Base-by-base conservation (phyloP, 352 stramenopile genomes). In the Globisporangium takayamanum region DNA sequence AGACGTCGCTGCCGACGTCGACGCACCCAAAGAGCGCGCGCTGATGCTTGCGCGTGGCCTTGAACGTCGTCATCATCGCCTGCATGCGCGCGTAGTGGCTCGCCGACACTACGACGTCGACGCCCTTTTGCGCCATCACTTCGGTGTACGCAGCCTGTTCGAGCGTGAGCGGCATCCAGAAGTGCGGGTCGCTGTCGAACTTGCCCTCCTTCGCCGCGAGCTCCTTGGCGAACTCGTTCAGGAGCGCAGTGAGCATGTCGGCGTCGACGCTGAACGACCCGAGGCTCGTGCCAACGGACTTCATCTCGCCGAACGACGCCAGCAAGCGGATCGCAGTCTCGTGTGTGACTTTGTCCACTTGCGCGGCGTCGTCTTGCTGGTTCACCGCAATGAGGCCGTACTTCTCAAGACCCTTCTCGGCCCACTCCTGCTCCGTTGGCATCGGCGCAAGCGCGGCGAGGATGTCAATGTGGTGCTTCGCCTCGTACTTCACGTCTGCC, bases 111-210 rank as follows among this genome's bases (percentile, higher is more conserved):
- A 66, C 67, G 41, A 78, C 71, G 10, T 81, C 61, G 14, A 97
- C 88, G 51, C 84, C 94, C 79, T 99, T 98, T 75, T 98, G 88
- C 30, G 64, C 74, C 96, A 99, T 98, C 57, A 99, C 74, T 57
- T 94, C 80, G 15, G 91, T 85, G 74, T 98, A 98, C 42, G 92
- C 87, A 6, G 88, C 74, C 41, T 89, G 68, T 36, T 92, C 85
- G 12, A 99, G 80, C n/a, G 96, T 99, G 8, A 99, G 70, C 26
- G 96, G 95, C 96, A 99, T 99, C 97, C 97, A 99, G 62, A 99
- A 98, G 74, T 99, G 95, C 42, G 96, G 96, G 82, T 99, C 96
- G 46, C 89, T 98, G 79, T 98, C 93, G 28, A 97, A 87, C 68
- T 99, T 98, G 64, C 90, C 97, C 33, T 78, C 69, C 70, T 98